Base-by-base conservation (phyloP, 179 eudicot genomes). In the Heliamphora pulchella region DNA sequence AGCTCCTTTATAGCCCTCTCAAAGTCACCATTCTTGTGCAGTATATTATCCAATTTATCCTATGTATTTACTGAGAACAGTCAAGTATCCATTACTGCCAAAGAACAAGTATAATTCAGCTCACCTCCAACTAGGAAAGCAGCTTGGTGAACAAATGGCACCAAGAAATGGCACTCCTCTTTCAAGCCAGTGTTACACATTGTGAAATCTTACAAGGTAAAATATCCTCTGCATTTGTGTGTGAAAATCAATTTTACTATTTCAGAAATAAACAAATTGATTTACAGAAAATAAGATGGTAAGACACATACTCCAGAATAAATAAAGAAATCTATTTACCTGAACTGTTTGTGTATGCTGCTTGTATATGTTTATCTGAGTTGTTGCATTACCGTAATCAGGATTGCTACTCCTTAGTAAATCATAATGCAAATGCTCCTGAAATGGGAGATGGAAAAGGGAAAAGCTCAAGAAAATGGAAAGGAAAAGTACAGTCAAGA, bases 301-400 rank as follows among this genome's bases (percentile, higher is more conserved):
- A 8, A 41, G 15, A 22, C n/a, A 43, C 53, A 79, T 8, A 22
- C 4, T 41, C 43, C 15, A 62, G 13, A 18, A 48, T n/a, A 11
- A 3, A n/a, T 48, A 48, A 71, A 54, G 18, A 18, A 50, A 46
- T 71, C 75, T 76, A 63, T 80, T 69, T 44, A 93, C 98, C 98
- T 94, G 97, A 81, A 95, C 92, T 81, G 97, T 91, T 81, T 95
- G 98, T 77, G 91, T 85, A 81, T 95, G 98, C 75, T 95, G 91
- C 84, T 89, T 93, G 85, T 81, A 88, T 74, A 95, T 88, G 81
- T 95, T 91, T 81, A 95, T 90, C 72, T 91, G 89, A 53, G 89
- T 88, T 39, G 84, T 91, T 61, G 90, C 93, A 82, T 91, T 91
- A 76, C 87, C 91, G 80, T 82, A 88, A 43, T 91, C 97, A 3